Percentiles rank a stretch among this genome's conserved stretches.
These are phyloP conservation scores for Colletotrichum aenigma DNA, from an alignment of 2,329 filamentous ascomycete genomes.

Conservation along the genomic window DNA sequence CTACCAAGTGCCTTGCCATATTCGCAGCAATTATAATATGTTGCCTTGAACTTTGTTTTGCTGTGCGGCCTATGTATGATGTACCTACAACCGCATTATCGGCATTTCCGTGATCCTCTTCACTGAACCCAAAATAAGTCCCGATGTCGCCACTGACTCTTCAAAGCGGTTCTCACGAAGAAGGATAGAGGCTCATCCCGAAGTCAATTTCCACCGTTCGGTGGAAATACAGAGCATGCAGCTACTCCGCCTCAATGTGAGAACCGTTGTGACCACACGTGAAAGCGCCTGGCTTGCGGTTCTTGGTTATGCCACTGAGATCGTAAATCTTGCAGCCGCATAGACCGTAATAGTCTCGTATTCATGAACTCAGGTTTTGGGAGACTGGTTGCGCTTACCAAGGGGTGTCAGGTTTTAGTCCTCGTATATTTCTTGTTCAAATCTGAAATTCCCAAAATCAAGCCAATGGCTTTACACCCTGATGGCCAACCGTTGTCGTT, in stretches of 20 bases:
- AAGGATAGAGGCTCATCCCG: not conserved
- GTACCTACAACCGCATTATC: not conserved
- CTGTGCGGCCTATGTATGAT: not conserved
- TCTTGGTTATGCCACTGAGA: no score
- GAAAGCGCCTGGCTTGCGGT: not conserved
- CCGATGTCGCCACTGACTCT: not conserved
- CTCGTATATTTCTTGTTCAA: not conserved
- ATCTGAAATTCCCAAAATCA: not conserved
- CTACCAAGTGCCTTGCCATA: not conserved
- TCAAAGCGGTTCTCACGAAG: not conserved
- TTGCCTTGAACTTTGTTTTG: not conserved
- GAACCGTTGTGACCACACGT: not conserved
- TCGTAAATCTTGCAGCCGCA: no score
- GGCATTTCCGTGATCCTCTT: not conserved
- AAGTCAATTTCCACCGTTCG: not conserved
- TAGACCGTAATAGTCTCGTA: no score
- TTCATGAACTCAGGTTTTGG: no score
- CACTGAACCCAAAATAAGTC: not conserved
- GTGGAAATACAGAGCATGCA: not conserved
- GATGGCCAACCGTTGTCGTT: not conserved
- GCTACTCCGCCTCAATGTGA: accelerated
- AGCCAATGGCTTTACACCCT: not conserved
- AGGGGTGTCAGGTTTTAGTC: not conserved
- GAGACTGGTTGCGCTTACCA: not conserved
- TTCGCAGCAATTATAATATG: not conserved